Base-by-base conservation (phyloP, 176 grass and related monocot genomes). In the Aegilops longissima region DNA sequence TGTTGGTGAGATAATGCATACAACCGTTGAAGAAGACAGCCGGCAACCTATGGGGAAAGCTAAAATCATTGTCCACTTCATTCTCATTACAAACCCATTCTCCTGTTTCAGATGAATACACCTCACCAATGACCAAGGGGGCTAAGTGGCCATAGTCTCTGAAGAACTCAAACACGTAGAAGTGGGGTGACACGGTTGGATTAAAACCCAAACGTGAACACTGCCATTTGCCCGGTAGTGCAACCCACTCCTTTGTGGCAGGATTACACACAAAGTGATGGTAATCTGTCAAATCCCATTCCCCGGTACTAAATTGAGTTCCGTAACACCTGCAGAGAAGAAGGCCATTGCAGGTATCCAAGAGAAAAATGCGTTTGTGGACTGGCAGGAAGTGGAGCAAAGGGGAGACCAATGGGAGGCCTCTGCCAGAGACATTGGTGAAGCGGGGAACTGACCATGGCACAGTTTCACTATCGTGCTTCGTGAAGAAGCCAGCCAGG, bases 381-480 rank as follows among this genome's bases (percentile, higher is more conserved):
- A 74, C 24, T 47, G 40, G 71, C 40, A 74, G 39, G 12, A 74
- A 74, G 40, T 74, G n/a, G 17, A 74, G 39, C 3, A n/a, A 74
- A 42, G 71, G 71, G 42, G 40, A 74, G 39, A 74, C 12, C 12
- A 27, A 16, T 0, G n/a, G 23, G 6, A 23, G 12, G 39, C 40
- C 71, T 73, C 11, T 73, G 70, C 39, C n/a, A 25, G 39, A 73
- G 39, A 74, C 39, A 47, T 74, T 74, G 39, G 40, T 74, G 71
- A 74, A 74, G 27, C 6, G 3, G 12, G 39, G 71, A 27, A 47
- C 40, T 74, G 71, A 47, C 39, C 40, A 74, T 1, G 2, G 0
- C 5, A 47, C 40, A 13, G 12, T 49, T 7, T 73, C n/a, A 8
- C n/a, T 1, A 70, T 21, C 67, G 1, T 74, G 71, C 39, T 27